A percentile compares a stretch with the other conserved stretches of the same genome.
Evolutionary conservation across 805 yeast genomes (phyloP).

Genomic region (Candida awuae): DNA sequence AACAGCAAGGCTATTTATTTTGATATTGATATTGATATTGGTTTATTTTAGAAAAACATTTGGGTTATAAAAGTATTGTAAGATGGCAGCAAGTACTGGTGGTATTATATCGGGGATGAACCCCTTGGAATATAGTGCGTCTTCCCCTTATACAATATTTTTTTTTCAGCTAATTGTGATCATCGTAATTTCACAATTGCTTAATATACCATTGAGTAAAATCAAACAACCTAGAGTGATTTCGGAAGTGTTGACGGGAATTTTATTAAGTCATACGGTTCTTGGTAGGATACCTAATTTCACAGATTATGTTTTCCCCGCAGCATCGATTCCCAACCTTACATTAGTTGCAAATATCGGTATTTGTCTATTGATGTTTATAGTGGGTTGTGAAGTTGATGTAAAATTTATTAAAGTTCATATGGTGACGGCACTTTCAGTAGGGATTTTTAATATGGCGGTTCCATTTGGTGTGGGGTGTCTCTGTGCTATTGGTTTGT

Average conservation of each 20-base stretch:
- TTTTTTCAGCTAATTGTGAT: slow-evolving; percentile 63
- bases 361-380: slow-evolving; percentile 63
- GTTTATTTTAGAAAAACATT: too few species aligned
- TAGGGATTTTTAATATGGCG: slow-evolving; percentile 66
- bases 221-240: slow-evolving; percentile 73
- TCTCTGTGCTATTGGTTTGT: slow-evolving; percentile 59
- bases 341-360: slow-evolving; percentile 69
- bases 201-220: slow-evolving; percentile 52
- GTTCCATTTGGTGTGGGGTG: slow-evolving; percentile 78
- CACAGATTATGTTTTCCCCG: slow-evolving; percentile 57
- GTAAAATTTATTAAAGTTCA: slow-evolving; percentile 54
- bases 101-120: slow-evolving; percentile 68
- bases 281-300: slow-evolving; percentile 66
- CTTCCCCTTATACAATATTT: slow-evolving; percentile 60
- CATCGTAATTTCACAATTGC: slow-evolving; percentile 47
- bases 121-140: slow-evolving; percentile 52
- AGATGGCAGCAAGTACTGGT: slow-evolving; percentile 10
- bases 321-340: slow-evolving; percentile 52
- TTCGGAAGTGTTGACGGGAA: slow-evolving; percentile 74
- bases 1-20: too few species aligned
- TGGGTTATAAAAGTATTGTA: too few species aligned
- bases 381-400: slow-evolving; percentile 77
- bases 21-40: too few species aligned
- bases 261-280: slow-evolving; percentile 67
- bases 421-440: slow-evolving; percentile 51